Percentiles rank a stretch among this genome's conserved stretches.
These are phyloP conservation scores for Fusarium sp. DNA, from an alignment of 2,329 filamentous ascomycete genomes.

Conservation along the genomic window DNA sequence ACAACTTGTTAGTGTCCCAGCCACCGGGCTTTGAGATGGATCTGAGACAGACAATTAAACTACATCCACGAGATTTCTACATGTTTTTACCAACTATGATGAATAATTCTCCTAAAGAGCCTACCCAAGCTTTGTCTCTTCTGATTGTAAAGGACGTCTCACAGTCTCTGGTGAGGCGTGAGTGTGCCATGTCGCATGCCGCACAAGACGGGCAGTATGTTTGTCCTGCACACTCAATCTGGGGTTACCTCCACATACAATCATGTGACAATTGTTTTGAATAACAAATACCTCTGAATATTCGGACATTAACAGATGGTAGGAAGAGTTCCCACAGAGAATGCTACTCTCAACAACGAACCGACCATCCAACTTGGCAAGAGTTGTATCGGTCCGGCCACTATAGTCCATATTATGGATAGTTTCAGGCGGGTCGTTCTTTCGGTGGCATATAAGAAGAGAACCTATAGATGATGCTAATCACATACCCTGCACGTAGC, in stretches of 20 bases:
- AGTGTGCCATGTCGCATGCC: not conserved
- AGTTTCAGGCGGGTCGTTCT: not conserved
- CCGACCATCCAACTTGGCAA: not conserved
- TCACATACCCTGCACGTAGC: not conserved
- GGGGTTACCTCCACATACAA: not conserved
- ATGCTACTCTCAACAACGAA: not conserved
- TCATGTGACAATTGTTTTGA: not conserved
- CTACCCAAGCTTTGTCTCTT: not conserved
- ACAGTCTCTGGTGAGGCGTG: not conserved
- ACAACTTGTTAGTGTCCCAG: constrained; percentile 25
- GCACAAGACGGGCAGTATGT: not conserved
- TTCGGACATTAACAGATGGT: not conserved
- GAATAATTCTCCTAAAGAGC: not conserved
- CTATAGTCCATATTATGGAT: not conserved
- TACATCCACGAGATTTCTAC: not conserved
- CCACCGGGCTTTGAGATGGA: constrained; percentile 18
- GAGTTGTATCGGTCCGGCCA: not conserved
- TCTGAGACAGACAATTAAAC: constrained; percentile 7
- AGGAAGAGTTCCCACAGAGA: not conserved
- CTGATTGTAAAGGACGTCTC: not conserved
- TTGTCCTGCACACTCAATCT: not conserved
- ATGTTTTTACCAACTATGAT: not conserved
- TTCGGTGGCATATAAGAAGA: not conserved
- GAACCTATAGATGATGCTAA: not conserved
- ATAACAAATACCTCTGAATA: not conserved